Conservation (phyloP, 164 flowering plant genomes). For the Saururus chinensis region DNA sequence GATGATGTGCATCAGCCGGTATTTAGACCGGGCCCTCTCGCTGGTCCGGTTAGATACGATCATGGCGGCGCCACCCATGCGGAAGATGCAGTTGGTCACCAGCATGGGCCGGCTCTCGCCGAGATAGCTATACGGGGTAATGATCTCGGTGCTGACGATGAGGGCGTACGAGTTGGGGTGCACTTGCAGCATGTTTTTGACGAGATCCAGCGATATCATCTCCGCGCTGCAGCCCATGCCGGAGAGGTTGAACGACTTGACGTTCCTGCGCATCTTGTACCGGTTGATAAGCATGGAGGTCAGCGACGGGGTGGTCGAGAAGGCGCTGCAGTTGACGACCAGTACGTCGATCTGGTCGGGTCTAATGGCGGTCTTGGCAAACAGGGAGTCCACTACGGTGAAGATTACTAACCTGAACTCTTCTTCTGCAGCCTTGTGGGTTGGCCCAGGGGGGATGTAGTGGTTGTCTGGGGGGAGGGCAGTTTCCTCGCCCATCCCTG, state of each 20-base stretch:
- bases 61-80: slow-evolving; percentile 66
- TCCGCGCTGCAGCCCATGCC: slow-evolving; percentile 91
- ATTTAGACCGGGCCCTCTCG: slow-evolving; percentile 45
- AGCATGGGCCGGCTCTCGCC: slow-evolving; percentile 69
- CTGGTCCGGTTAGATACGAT: slow-evolving; percentile 44
- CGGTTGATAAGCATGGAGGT: slow-evolving; percentile 72
- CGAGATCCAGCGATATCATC: slow-evolving; percentile 65
- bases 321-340: slow-evolving; percentile 74
- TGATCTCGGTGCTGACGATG: slow-evolving; percentile 78
- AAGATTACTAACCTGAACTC: slow-evolving; percentile 41
- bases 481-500: slow-evolving; percentile 16
- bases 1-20: slow-evolving; percentile 56
- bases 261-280: slow-evolving; percentile 54
- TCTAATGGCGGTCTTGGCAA: slow-evolving; percentile 34
- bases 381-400: slow-evolving; percentile 56
- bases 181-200: slow-evolving; percentile 56
- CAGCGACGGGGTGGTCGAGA: slow-evolving; percentile 67
- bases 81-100: slow-evolving; percentile 67
- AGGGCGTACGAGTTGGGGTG: slow-evolving; percentile 62
- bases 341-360: slow-evolving; percentile 65
- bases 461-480: slow-evolving; percentile 9
- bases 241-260: slow-evolving; percentile 52
- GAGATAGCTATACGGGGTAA: slow-evolving; percentile 71
- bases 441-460: slow-evolving; percentile 6
- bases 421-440: slow-evolving; percentile 8